Evolutionary conservation across 306 rosid species (phyloP).

Genomic region (Quercus agrifolia): DNA sequence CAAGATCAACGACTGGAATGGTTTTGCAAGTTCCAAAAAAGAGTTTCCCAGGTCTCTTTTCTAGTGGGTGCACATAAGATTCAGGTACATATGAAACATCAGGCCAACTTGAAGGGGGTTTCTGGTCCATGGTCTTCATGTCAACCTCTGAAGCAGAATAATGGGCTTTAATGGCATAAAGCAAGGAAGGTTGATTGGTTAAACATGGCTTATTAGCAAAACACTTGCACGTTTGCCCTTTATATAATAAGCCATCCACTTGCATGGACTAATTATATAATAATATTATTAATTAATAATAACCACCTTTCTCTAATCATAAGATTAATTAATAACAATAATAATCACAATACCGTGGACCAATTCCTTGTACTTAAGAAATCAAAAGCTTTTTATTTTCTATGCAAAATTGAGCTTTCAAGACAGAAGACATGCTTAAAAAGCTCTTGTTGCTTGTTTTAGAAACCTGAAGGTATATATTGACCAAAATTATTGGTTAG

Average conservation of each 20-base stretch:
- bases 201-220: not conserved
- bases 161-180: not conserved
- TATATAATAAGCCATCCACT: not conserved
- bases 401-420: not conserved
- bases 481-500: not conserved
- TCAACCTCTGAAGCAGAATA: not conserved
- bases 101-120: constrained; percentile 38
- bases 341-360: not conserved
- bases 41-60: constrained; percentile 31
- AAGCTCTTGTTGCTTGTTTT: not conserved
- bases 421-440: not conserved
- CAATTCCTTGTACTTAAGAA: not conserved
- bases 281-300: not conserved
- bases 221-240: not conserved
- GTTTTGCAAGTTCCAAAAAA: constrained; percentile 7
- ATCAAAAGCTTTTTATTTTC: not conserved
- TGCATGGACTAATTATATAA: not conserved
- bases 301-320: no score
- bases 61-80: constrained; percentile 42
- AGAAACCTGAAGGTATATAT: not conserved
- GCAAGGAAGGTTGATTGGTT: not conserved
- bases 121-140: constrained; percentile 18
- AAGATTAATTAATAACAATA: not conserved
- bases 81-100: constrained; percentile 34
- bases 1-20: constrained; percentile 58